Base-by-base conservation (phyloP, 2,329 filamentous ascomycete species). In the Diaporthe eres region DNA sequence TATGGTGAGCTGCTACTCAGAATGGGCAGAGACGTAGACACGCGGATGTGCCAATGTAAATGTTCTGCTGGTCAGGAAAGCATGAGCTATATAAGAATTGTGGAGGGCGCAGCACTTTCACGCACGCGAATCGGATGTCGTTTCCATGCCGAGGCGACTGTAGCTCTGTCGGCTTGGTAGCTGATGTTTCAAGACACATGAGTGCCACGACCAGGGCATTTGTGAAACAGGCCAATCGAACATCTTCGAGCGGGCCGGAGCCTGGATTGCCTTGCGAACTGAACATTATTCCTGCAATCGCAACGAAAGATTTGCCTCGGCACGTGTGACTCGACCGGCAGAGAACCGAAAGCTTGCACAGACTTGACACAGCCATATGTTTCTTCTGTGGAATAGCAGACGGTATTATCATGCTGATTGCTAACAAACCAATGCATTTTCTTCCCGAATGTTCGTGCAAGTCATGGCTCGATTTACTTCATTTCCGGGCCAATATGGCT, bases 211-310 rank as follows among this genome's bases (percentile, higher is more conserved):
- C 31, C 47, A 7, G 47, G 65, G 13, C 31, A 34, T 22, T 53
- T 68, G 31, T 68, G 65, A 68, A 68, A 68, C 65, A 39, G 9
- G n/a, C 65, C 63, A 68, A 37, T 49, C 63, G 47, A 49, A 34
- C 12, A 37, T 19, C 31, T 1, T 51, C 3, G 7, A 68, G 65
- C 65, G 65, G 65, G 22, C 47, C 65, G 31, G 31, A 42, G 65
- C 65, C 31, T 53, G 65, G 63, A 49, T 12, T 68, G 31, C 47
- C 65, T 42, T 68, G 65, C 49, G 22, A 53, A 28, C 65, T 8
- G 9, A 28, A 28, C 13, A 51, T 68, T 49, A 53, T 53, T 68
- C 47, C 31, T 42, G 65, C 31, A 68, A 53, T 68, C 47, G 65
- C 34, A 39, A 22, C 28, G 15, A 25, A 19, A 19, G 47, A 7